Conservation (phyloP, 202 grass and related monocot genomes). For the Setaria italica region DNA sequence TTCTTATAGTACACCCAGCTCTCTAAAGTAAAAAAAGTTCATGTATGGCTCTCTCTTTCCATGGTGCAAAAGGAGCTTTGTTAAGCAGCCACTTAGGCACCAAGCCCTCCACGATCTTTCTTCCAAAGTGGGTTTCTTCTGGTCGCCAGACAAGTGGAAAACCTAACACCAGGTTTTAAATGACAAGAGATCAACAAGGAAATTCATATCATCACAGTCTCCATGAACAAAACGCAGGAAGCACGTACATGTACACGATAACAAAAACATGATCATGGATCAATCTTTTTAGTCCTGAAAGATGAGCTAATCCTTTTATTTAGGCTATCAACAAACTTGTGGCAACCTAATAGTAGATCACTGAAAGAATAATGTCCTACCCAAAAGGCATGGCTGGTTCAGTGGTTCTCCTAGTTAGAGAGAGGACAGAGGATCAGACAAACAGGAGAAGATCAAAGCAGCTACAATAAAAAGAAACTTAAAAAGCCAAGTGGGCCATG, state of each 20-base stretch:
- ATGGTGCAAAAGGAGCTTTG: slow-evolving; percentile 57
- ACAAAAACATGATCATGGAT: neutral
- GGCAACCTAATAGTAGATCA: slow-evolving; percentile 7
- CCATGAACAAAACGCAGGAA: slow-evolving; percentile 26
- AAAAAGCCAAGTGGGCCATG: slow-evolving; percentile 35
- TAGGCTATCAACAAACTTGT: neutral
- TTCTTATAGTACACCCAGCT: slow-evolving; percentile 30
- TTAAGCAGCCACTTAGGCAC: slow-evolving; percentile 38
- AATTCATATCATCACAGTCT: slow-evolving; percentile 15
- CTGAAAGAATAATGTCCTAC: neutral
- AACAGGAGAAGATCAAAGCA: slow-evolving; percentile 13
- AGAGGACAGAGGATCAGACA: neutral
- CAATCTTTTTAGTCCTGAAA: neutral
- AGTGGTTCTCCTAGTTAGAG: slow-evolving; percentile 20
- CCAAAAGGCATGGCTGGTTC: slow-evolving; percentile 12
- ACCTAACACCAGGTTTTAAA: slow-evolving; percentile 31
- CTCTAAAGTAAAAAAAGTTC: slow-evolving; percentile 26
- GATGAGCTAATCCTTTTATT: neutral
- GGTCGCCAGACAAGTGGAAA: neutral
- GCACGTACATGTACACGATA: neutral
- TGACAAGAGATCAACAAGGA: neutral
- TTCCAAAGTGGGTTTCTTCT: slow-evolving; percentile 33
- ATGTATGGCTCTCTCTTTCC: neutral
- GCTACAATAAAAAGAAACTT: slow-evolving; percentile 7
- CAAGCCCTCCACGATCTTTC: neutral